Evolutionary conservation across 108 stramenopile species (phyloP), one percentile per base, ranked within the genome.

Genomic region (Cyclotella baltica): DNA sequence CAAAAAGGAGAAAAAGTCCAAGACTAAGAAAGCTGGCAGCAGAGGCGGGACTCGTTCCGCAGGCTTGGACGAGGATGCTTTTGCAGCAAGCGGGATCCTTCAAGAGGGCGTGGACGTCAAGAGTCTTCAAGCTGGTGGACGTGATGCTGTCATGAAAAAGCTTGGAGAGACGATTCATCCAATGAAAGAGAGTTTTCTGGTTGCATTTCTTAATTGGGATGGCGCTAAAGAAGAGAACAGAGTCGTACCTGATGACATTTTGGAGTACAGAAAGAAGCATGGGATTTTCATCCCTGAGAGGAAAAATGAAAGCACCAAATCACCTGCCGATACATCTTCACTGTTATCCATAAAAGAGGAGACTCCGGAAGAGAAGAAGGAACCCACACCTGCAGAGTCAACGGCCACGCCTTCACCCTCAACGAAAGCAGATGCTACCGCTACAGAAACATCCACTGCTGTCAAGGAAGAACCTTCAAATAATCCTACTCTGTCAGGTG

Each of bases 141-240:
- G 90, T 52, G 98, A 99, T 73, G 90, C 90, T 58, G 93, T 99
- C 23, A 97, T 99, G 97, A 84, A 84, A 47, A 94, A 91, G 85
- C 87, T 99, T 9, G 97, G 97, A 0, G 93, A 96, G 67, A 96
- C 95, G 1, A 97, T 99, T 57, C 77, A 91, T 18, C 97, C 96
- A n/a, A 98, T 99, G 97, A 99, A 98, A 74, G 96, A 97, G 50
- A 94, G 96, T 74, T 99, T 99, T 66, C 89, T 99, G 71, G 98
- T 99, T 18, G 98, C 97, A 3, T 90, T 85, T 81, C 86, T 99
- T 29, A 85, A 92, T 34, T 96, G 94, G 85, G 87, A 94, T 37
- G 95, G 95, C 20, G 88, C 86, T 27, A 82, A 74, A 53, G 76
- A 78, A 51, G 93, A 95, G 75, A 77, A 95, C 67, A 83, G 89